Evolutionary conservation across 2,329 filamentous ascomycete species (phyloP).

Genomic region (Celoporthe dispersa): DNA sequence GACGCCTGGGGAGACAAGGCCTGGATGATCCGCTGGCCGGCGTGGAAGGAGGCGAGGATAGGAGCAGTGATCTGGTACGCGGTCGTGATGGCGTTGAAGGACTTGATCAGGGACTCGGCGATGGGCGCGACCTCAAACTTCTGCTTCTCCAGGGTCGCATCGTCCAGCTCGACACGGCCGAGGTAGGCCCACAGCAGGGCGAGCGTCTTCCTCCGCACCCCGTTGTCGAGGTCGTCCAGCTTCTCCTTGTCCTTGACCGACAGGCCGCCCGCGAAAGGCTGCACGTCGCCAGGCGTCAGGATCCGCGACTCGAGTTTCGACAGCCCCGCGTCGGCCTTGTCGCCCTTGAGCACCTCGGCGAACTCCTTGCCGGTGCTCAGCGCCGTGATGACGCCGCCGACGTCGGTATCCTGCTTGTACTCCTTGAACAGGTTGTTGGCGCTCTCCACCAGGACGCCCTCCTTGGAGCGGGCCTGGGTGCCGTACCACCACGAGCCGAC

Average conservation of each 20-base stretch:
- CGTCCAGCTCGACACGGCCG: constrained; percentile 82
- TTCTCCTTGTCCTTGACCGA: constrained; percentile 74
- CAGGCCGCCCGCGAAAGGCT: constrained; percentile 61
- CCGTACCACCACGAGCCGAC: constrained; percentile 99
- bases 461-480: constrained; percentile 88
- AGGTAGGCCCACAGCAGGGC: constrained; percentile 95
- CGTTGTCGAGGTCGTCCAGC: constrained; percentile 80
- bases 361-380: constrained; percentile 89
- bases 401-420: constrained; percentile 82
- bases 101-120: constrained; percentile 81
- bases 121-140: constrained; percentile 91
- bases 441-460: constrained; percentile 89
- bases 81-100: constrained; percentile 84
- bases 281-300: constrained; percentile 61
- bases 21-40: constrained; percentile 87
- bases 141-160: constrained; percentile 75
- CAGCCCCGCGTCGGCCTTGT: constrained; percentile 79
- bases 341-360: constrained; percentile 73
- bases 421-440: constrained; percentile 94
- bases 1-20: constrained; percentile 82
- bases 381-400: constrained; percentile 77
- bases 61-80: constrained; percentile 85
- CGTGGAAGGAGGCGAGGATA: constrained; percentile 79
- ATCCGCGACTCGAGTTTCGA: constrained; percentile 84
- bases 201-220: constrained; percentile 81